Conservation (phyloP, 306 rosid genomes). For the Quercus aquifolioides region DNA sequence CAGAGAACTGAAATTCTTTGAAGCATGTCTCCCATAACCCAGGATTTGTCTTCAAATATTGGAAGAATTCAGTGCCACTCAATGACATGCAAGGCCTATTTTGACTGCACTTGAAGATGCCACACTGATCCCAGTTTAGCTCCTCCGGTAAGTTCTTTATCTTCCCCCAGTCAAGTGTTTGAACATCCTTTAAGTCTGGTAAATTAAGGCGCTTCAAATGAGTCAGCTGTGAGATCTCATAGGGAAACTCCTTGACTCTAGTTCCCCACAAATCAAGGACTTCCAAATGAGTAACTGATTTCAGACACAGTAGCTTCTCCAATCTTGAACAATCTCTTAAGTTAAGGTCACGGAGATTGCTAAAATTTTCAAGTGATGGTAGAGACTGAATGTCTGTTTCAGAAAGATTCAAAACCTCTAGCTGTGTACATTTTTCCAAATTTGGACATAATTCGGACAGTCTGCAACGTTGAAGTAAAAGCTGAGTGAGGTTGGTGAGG, state of each 20-base stretch:
- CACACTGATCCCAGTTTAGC: conserved; percentile 18
- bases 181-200: conserved; percentile 13
- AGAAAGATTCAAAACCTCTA: conserved; percentile 36
- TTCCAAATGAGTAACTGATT: conserved; percentile 9
- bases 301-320: not conserved
- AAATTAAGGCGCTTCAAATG: conserved; percentile 18
- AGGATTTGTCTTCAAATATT: conserved; percentile 18
- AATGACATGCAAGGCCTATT: conserved; percentile 7
- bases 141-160: conserved; percentile 19
- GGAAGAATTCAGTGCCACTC: conserved; percentile 3
- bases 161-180: conserved; percentile 5
- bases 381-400: conserved; percentile 5
- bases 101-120: not conserved
- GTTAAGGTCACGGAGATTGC: conserved; percentile 18
- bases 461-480: conserved; percentile 11
- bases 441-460: not conserved
- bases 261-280: conserved; percentile 31
- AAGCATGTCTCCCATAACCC: conserved; percentile 21
- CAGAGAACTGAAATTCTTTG: conserved; percentile 19
- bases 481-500: conserved; percentile 31
- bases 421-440: not conserved
- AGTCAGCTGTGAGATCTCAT: conserved; percentile 4
- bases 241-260: conserved; percentile 11
- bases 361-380: conserved; percentile 1
- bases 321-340: conserved; percentile 20